These are phyloP conservation scores for Xylogone sp. DNA, from an alignment of 2,329 filamentous ascomycete genomes.

Conservation along the genomic window DNA sequence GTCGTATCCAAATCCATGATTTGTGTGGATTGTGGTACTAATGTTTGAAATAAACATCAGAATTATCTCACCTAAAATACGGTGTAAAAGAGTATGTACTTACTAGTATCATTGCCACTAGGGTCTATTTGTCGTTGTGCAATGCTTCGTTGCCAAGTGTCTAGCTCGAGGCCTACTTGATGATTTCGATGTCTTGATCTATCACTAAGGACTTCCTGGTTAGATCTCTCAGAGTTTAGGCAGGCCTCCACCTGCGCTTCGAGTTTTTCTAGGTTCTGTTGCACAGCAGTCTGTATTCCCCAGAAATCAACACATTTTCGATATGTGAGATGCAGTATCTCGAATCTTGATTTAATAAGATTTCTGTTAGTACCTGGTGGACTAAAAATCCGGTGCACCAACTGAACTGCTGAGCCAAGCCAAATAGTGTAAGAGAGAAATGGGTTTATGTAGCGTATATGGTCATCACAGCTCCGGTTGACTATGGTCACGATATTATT, in stretches of 20 bases:
- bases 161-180: too few relatives aligned
- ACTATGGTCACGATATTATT: conserved; percentile 3
- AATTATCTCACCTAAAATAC: too few relatives aligned
- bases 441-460: conserved; percentile 3
- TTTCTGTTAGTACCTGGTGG: neutral
- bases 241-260: conserved; percentile 18
- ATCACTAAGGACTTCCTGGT: too few relatives aligned
- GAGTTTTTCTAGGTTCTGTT: conserved; percentile 23
- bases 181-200: too few relatives aligned
- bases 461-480: conserved; percentile 1
- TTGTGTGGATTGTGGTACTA: neutral
- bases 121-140: too few relatives aligned
- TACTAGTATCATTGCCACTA: too few relatives aligned
- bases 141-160: too few relatives aligned
- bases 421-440: conserved; percentile 6
- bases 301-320: conserved; percentile 24
- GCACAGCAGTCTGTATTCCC: conserved; percentile 21
- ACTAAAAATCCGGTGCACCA: conserved; percentile 9
- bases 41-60: neutral
- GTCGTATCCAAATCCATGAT: neutral
- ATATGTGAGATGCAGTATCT: conserved; percentile 19
- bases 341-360: conserved; percentile 12
- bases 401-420: conserved; percentile 5
- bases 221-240: neutral
- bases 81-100: too few relatives aligned